Evolutionary conservation across 257 asterid species (phyloP), one percentile per base, ranked within the genome.

Genomic region (Nicotiana tomentosiformis): DNA sequence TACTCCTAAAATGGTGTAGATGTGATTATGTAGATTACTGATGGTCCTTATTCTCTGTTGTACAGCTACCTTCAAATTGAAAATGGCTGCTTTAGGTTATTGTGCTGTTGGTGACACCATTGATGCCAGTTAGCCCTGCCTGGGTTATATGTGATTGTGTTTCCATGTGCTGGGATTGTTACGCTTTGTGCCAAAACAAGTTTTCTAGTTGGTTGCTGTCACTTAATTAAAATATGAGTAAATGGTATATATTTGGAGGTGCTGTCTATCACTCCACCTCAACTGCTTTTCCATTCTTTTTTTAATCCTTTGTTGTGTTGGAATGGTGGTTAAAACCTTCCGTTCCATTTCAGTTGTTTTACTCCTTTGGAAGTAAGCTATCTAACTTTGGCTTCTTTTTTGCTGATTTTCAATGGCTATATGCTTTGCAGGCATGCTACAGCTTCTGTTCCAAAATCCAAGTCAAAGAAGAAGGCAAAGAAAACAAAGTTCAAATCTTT

Each of bases 401-500:
- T 20, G 9, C 37, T 46, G 39, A 81, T 82, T 80, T 72, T 85
- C 66, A 72, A 85, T 87, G 82, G 79, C 68, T 37, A 67, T 79
- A 29, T 81, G 84, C 64, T 81, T 51, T 57, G 82, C 93, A 96
- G 98, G 92, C 90, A 90, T 82, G 88, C 90, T 4, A 62, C 35
- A 10, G 84, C 84, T 37, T 83, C 86, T 82, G 86, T 87, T 87
- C 86, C 89, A 35, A 96, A 88, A 81, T 85, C 92, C 66, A 96
- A 92, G 90, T 85, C 88, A 23, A 96, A 94, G 94, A 96, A 93
- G 94, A 94, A 92, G 89, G 67, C 90, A 62, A 94, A 92, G 88
- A 96, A 96, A 56, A 83, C 98, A 70, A 96, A 94, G 93, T 93
- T 94, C 92, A 96, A 93, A 87, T 96, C 97, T 81, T 86, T 94